These are phyloP conservation scores for Cladosporium sp. DNA, from an alignment of 2,329 filamentous ascomycete species.

Conservation along the genomic window DNA sequence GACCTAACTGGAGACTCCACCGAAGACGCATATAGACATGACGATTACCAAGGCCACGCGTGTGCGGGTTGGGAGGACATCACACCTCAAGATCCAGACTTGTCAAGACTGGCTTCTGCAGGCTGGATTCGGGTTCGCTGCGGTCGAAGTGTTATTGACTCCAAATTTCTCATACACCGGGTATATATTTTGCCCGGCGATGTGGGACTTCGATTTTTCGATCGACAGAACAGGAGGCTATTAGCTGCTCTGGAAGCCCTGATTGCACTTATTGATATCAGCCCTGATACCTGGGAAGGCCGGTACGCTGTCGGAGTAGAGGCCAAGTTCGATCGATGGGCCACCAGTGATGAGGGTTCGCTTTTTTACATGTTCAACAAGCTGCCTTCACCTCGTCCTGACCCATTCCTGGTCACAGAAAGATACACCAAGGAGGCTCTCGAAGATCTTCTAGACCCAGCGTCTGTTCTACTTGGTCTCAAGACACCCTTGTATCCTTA, in stretches of 20 bases:
- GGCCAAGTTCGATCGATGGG: constrained; percentile 36
- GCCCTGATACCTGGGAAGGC: constrained; percentile 53
- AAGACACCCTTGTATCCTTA: constrained; percentile 67
- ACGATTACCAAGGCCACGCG: neutral
- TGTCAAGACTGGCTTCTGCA: constrained; percentile 16
- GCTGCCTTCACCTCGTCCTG: constrained; percentile 62
- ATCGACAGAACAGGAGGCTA: constrained; percentile 44
- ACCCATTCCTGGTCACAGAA: constrained; percentile 46
- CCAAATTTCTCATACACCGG: constrained; percentile 18
- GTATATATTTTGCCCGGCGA: constrained; percentile 41
- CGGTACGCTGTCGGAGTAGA: constrained; percentile 18
- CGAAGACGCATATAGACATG: neutral
- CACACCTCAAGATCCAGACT: neutral
- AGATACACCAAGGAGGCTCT: constrained; percentile 51
- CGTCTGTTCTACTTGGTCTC: constrained; percentile 50
- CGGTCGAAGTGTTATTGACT: constrained; percentile 4
- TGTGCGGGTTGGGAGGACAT: constrained; percentile 11
- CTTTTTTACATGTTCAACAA: constrained; percentile 69
- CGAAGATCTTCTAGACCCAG: constrained; percentile 47
- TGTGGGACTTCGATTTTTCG: constrained; percentile 49
- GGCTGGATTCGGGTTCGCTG: constrained; percentile 22
- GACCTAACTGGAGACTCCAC: neutral
- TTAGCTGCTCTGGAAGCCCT: constrained; percentile 46
- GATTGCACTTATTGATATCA: constrained; percentile 53
- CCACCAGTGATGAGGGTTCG: constrained; percentile 45